Evolutionary conservation across 768 basidiomycete species (phyloP).

Genomic region (Hygrophorus pudorinus): DNA sequence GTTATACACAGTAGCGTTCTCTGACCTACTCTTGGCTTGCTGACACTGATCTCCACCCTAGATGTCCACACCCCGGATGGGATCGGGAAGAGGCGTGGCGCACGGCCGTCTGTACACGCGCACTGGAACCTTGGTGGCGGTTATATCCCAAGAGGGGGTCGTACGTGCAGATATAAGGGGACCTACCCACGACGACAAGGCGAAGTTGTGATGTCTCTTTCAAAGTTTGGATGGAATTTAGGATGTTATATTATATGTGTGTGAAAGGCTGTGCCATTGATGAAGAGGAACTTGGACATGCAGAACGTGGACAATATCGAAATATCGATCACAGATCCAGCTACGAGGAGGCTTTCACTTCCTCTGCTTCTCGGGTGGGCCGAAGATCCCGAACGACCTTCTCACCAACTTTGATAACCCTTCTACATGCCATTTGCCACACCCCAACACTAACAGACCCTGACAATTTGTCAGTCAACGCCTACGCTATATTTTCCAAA

Average conservation of each 20-base stretch:
- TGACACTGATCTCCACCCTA: constrained; percentile 15
- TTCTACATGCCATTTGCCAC: constrained; percentile 92
- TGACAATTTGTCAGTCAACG: constrained; percentile 17
- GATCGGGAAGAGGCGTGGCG: constrained; percentile 58
- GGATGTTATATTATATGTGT: no score
- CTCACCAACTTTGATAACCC: constrained; percentile 75
- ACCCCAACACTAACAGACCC: constrained; percentile 89
- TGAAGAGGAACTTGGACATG: no score
- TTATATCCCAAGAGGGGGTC: constrained; percentile 74
- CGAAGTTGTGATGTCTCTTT: constrained; percentile 24
- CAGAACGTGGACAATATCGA: no score
- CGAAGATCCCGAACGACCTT: constrained; percentile 54
- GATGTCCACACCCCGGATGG: constrained; percentile 56
- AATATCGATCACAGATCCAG: background rate
- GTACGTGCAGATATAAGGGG: constrained; percentile 48
- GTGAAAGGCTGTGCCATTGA: no score
- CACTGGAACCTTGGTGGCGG: constrained; percentile 56
- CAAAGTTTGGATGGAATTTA: background rate
- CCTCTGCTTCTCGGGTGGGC: no score
- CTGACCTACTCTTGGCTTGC: constrained; percentile 4
- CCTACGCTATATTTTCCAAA: constrained; percentile 1
- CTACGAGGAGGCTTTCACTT: constrained; percentile 4
- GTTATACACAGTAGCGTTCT: constrained; percentile 53
- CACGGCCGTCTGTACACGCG: constrained; percentile 58
- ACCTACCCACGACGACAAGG: constrained; percentile 20